Evolutionary conservation across 768 basidiomycete genomes (phyloP).

Genomic region (Suillus decipiens): DNA sequence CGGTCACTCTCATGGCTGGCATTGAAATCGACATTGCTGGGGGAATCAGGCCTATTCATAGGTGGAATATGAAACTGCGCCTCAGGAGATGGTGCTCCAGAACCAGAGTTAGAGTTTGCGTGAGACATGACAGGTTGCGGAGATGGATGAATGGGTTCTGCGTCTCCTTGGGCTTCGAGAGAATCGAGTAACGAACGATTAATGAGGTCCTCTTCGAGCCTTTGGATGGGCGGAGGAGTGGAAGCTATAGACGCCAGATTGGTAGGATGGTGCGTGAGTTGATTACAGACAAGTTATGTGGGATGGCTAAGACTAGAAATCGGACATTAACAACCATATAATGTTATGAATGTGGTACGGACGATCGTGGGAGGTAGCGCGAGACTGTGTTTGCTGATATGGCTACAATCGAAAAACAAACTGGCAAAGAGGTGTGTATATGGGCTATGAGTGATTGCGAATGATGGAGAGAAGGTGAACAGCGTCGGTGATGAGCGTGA

Average conservation of each 20-base stretch:
- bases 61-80: constrained; percentile 52
- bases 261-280: constrained; percentile 27
- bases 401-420: constrained; percentile 42
- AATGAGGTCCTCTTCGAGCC: constrained; percentile 71
- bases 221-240: constrained; percentile 34
- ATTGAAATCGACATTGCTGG: constrained; percentile 40
- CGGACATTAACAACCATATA: constrained; percentile 47
- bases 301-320: constrained; percentile 27
- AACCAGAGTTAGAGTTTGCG: constrained; percentile 55
- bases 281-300: constrained; percentile 35
- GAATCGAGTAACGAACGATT: constrained; percentile 84
- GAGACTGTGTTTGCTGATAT: constrained; percentile 40
- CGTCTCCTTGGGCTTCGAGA: constrained; percentile 81
- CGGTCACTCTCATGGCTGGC: constrained; percentile 36
- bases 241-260: constrained; percentile 49
- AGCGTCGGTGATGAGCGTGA: constrained; percentile 27
- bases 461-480: constrained; percentile 29
- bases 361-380: constrained; percentile 36
- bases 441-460: constrained; percentile 31
- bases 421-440: constrained; percentile 25
- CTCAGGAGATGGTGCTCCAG: constrained; percentile 50
- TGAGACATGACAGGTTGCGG: constrained; percentile 46
- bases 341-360: constrained; percentile 29
- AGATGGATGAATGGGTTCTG: constrained; percentile 54
- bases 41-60: constrained; percentile 56